These are phyloP conservation scores for Amphirosellinia nigrospora DNA, from an alignment of 495 filamentous ascomycete genomes.

Conservation along the genomic window DNA sequence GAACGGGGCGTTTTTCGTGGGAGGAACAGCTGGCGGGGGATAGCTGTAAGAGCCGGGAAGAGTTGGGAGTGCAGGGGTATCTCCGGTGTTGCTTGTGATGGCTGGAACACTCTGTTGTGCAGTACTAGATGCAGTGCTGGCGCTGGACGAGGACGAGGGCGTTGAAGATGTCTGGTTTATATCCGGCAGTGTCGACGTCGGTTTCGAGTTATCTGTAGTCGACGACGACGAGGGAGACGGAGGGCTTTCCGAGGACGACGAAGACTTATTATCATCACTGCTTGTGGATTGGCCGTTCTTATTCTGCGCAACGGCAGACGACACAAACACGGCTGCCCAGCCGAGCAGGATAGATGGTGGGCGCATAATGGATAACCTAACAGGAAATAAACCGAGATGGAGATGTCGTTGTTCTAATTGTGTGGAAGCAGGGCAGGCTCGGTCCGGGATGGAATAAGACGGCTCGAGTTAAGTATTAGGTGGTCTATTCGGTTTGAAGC, in stretches of 20 bases:
- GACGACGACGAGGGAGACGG: conserved; percentile 10
- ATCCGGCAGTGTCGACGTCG: conserved; percentile 18
- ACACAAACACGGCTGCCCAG: conserved; percentile 31
- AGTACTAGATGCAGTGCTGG: conserved; percentile 27
- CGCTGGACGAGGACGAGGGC: conserved; percentile 22
- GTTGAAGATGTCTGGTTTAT: conserved; percentile 24
- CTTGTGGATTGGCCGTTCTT: conserved; percentile 22
- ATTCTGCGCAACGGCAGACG: conserved; percentile 35
- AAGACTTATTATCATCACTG: conserved; percentile 24
- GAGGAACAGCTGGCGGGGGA: conserved; percentile 73
- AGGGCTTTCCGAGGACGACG: conserved; percentile 28
- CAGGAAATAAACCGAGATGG: background rate
- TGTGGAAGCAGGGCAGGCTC: background rate
- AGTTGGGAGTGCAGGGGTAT: conserved; percentile 51
- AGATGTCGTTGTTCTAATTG: background rate
- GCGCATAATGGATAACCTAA: conserved; percentile 21
- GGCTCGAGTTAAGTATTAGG: background rate
- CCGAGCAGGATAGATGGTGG: conserved; percentile 19
- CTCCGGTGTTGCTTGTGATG: conserved; percentile 35
- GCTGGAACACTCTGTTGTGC: conserved; percentile 36
- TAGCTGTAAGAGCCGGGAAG: conserved; percentile 54
- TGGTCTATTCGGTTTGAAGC: background rate
- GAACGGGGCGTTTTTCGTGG: conserved; percentile 84
- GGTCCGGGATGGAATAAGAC: background rate
- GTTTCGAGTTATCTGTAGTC: conserved; percentile 12